These are phyloP conservation scores for Lippia alba DNA, from an alignment of 305 asterid genomes.

Conservation along the genomic window DNA sequence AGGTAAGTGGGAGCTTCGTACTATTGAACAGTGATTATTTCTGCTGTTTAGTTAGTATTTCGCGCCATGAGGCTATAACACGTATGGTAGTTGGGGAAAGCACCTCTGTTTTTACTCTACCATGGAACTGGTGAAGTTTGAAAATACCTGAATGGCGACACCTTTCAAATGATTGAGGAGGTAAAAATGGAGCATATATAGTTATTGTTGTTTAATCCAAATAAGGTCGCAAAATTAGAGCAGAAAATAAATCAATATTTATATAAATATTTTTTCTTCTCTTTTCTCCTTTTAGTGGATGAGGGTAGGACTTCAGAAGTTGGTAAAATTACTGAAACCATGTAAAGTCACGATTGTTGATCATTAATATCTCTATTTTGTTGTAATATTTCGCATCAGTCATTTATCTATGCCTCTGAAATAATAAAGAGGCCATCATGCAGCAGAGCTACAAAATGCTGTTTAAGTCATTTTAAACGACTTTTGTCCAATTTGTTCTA, in stretches of 20 bases:
- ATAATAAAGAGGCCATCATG: constrained; percentile 27
- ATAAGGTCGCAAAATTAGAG: constrained; percentile 30
- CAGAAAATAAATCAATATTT: constrained; percentile 4
- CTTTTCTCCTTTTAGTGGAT: constrained; percentile 25
- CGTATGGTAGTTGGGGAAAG: constrained; percentile 27
- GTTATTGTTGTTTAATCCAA: constrained; percentile 40
- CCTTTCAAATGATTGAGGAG: constrained; percentile 22
- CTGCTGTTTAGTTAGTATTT: constrained; percentile 30
- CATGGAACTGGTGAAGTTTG: constrained; percentile 21
- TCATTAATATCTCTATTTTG: constrained; percentile 26
- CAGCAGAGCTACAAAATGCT: background rate
- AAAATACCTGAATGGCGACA: constrained; percentile 10
- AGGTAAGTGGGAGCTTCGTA: constrained; percentile 98
- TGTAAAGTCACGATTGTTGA: constrained; percentile 41
- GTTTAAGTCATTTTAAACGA: background rate
- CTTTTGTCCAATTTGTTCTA: background rate
- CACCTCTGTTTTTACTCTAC: constrained; percentile 23
- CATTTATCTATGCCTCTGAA: constrained; percentile 22
- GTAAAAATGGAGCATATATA: constrained; percentile 27
- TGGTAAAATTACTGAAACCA: constrained; percentile 30
- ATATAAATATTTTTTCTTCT: background rate
- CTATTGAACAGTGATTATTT: constrained; percentile 60
- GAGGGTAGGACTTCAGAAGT: constrained; percentile 32
- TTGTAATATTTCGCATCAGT: constrained; percentile 43
- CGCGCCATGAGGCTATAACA: constrained; percentile 16